These are phyloP conservation scores for Phytopythium montanum DNA, from an alignment of 352 stramenopile species.

Conservation along the genomic window DNA sequence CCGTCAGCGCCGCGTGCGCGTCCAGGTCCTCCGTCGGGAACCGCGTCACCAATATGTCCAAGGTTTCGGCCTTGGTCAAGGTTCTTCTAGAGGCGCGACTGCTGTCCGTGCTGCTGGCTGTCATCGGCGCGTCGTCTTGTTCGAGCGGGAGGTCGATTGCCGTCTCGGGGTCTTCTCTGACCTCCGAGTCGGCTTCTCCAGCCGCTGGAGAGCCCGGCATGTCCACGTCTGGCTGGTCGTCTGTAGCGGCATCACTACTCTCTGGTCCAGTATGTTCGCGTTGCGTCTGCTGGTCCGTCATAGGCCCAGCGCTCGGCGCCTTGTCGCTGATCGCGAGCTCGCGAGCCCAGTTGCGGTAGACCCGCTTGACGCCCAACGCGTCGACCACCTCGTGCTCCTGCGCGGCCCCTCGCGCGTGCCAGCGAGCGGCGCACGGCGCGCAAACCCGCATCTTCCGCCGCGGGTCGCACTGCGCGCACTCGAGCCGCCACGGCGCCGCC, in stretches of 20 bases:
- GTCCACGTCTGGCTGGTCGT: background rate
- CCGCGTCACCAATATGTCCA: conserved; percentile 26
- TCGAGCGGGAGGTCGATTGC: background rate
- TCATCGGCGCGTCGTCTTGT: background rate
- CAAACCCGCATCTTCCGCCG: conserved; percentile 27
- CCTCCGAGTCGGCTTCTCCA: background rate
- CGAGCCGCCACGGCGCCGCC: conserved; percentile 19
- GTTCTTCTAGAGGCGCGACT: background rate
- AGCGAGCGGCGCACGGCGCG: conserved; percentile 20
- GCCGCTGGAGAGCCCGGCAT: background rate
- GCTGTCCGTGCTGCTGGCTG: background rate
- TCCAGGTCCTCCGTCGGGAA: conserved; percentile 25
- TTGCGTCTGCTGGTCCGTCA: too few species aligned
- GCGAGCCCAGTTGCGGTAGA: background rate
- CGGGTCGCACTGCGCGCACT: conserved; percentile 36
- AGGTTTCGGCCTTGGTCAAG: conserved; percentile 10
- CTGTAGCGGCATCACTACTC: too few species aligned
- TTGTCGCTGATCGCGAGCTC: background rate
- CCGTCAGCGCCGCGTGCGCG: conserved; percentile 21
- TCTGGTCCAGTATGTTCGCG: too few species aligned
- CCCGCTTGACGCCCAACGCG: conserved; percentile 8
- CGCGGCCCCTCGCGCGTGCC: conserved; percentile 36
- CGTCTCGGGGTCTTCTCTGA: background rate
- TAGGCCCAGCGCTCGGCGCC: background rate
- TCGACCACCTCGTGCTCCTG: conserved; percentile 28